A percentile compares a stretch with the other conserved stretches of the same genome.
These are phyloP conservation scores for Pseudocercospora crystallina DNA, from an alignment of 2,329 filamentous ascomycete genomes.

Conservation along the genomic window DNA sequence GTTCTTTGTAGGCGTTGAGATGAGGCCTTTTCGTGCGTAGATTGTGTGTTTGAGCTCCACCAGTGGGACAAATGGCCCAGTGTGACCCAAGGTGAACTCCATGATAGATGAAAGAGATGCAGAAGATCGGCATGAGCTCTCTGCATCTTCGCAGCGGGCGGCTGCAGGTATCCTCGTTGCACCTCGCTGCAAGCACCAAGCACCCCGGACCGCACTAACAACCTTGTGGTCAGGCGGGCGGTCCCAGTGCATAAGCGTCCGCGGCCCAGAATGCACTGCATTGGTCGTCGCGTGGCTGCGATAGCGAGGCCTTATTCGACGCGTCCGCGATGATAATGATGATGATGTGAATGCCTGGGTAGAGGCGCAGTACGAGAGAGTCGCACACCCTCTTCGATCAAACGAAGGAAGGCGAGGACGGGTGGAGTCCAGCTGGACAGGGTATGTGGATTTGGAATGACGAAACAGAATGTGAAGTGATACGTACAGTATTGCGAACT, in stretches of 20 bases:
- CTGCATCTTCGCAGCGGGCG: conserved; percentile 22
- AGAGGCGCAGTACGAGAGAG: conserved; percentile 20
- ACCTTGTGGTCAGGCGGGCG: conserved; percentile 35
- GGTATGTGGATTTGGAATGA: conserved; percentile 14
- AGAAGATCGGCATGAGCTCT: conserved; percentile 25
- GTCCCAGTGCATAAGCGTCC: conserved; percentile 34
- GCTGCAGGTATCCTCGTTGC: conserved; percentile 22
- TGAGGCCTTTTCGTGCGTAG: conserved; percentile 3
- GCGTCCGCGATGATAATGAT: conserved; percentile 15
- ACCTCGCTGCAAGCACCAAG: conserved; percentile 22
- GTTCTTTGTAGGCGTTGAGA: conserved; percentile 1
- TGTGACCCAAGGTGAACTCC: conserved; percentile 10
- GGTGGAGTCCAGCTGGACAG: conserved; percentile 13
- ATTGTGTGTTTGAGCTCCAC: conserved; percentile 7
- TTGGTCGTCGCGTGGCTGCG: conserved; percentile 28
- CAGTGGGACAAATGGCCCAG: conserved; percentile 3
- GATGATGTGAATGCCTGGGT: conserved; percentile 17
- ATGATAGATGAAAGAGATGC: conserved; percentile 14
- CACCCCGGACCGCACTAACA: conserved; percentile 26
- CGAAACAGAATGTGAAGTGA: conserved; percentile 14
- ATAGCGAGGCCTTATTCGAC: conserved; percentile 18
- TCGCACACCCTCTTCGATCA: conserved; percentile 25
- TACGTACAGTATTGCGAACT: conserved; percentile 96
- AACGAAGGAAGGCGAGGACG: conserved; percentile 11
- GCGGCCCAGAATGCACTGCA: conserved; percentile 22